phyloP scores from a whole-genome alignment of 495 filamentous ascomycete species.

The Talaromyces ruber region DNA sequence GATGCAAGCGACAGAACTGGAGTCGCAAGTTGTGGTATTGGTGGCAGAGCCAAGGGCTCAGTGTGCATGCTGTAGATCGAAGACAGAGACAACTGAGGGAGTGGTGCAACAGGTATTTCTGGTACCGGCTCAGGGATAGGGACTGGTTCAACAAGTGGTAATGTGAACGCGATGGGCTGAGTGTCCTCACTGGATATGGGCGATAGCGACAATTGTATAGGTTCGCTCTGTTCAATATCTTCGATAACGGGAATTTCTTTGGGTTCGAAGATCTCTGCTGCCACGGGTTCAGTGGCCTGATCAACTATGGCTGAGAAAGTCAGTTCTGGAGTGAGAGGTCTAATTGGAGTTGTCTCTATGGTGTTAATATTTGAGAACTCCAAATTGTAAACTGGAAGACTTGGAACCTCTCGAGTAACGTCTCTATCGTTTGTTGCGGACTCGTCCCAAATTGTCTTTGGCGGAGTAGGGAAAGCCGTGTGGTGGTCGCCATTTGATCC shows the following conservation, averaged over 20 bases:
- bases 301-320: slow-evolving; percentile 23
- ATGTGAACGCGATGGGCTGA: slow-evolving; percentile 15
- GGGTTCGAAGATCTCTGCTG: slow-evolving; percentile 13
- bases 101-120: slow-evolving; percentile 7
- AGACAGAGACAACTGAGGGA: slow-evolving; percentile 35
- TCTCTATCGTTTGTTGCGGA: slow-evolving; percentile 12
- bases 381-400: slow-evolving; percentile 18
- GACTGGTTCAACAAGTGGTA: slow-evolving; percentile 14
- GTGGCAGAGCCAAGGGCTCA: slow-evolving; percentile 31
- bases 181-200: slow-evolving; percentile 10
- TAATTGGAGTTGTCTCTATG: slow-evolving; percentile 29
- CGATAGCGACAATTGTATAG: not conserved
- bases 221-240: not conserved
- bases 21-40: slow-evolving; percentile 6
- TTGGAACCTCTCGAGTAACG: slow-evolving; percentile 2
- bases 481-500: slow-evolving; percentile 19
- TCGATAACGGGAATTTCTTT: slow-evolving; percentile 2
- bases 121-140: slow-evolving; percentile 12
- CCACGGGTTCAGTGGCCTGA: slow-evolving; percentile 23
- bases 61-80: slow-evolving; percentile 39
- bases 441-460: slow-evolving; percentile 33
- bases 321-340: slow-evolving; percentile 21
- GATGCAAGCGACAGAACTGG: slow-evolving; percentile 25
- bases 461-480: slow-evolving; percentile 26
- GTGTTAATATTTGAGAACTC: slow-evolving; percentile 25